A percentile compares a stretch with the other conserved stretches of the same genome.
Conservation (phyloP, 768 basidiomycete genomes). For the Agaricus sinodeliciosus region DNA sequence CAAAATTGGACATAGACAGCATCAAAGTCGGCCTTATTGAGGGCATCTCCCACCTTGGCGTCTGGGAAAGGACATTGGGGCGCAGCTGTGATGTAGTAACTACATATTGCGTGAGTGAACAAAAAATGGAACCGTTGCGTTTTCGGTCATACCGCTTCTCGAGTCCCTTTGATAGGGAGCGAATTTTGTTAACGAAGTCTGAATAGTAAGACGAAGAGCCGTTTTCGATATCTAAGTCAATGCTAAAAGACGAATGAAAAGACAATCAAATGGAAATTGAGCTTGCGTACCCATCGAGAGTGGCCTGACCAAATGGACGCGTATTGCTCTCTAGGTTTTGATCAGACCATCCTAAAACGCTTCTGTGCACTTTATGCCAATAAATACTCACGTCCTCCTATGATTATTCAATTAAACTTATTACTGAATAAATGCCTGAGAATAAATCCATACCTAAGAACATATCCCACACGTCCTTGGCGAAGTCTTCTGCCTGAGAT, state of each 20-base stretch:
- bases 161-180: constrained; percentile 39
- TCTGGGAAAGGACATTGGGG: constrained; percentile 70
- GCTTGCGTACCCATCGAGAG: constrained; percentile 55
- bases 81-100: constrained; percentile 59
- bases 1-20: constrained; percentile 70
- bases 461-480: constrained; percentile 58
- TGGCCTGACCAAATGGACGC: constrained; percentile 61
- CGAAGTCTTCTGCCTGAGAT: constrained; percentile 46
- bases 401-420: background rate
- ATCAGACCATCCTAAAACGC: background rate
- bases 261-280: background rate
- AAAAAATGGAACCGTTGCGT: background rate
- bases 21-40: constrained; percentile 59
- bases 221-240: constrained; percentile 70
- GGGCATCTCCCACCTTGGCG: constrained; percentile 47
- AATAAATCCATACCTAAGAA: constrained; percentile 45
- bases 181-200: constrained; percentile 46
- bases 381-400: constrained; percentile 24
- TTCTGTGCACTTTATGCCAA: background rate
- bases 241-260: constrained; percentile 19
- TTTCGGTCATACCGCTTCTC: constrained; percentile 36
- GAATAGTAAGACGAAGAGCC: constrained; percentile 45
- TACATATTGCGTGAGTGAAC: constrained; percentile 15
- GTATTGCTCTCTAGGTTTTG: constrained; percentile 27
- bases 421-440: background rate